phyloP scores from a whole-genome alignment of 2,329 filamentous ascomycete genomes.

The Aspergillus neotritici region DNA sequence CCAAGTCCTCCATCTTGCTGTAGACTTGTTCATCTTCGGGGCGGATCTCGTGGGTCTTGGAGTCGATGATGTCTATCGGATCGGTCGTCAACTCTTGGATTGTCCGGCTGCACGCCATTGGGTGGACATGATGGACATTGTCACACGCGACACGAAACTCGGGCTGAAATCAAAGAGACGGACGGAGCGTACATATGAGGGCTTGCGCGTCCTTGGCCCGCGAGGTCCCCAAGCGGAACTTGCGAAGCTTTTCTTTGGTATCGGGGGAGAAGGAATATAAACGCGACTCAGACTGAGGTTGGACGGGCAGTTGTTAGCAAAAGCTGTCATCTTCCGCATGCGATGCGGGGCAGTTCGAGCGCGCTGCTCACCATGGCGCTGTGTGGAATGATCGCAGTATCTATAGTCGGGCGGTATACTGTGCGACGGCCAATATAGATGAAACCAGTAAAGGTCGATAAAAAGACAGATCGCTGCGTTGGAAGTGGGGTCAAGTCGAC shows the following conservation, averaged over 20 bases:
- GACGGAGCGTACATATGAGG: conserved; percentile 72
- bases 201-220: conserved; percentile 81
- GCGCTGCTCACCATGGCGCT: too few species aligned
- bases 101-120: too few species aligned
- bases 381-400: too few species aligned
- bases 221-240: conserved; percentile 89
- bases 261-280: conserved; percentile 90
- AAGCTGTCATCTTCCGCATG: background rate
- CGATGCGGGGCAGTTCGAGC: conserved; percentile 17
- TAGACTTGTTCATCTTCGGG: conserved; percentile 78
- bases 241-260: conserved; percentile 83
- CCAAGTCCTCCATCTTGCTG: conserved; percentile 71
- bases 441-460: background rate
- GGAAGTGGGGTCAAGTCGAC: too few species aligned
- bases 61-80: conserved; percentile 75
- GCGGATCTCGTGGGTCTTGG: conserved; percentile 81
- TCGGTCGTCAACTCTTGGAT: conserved; percentile 19
- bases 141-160: too few species aligned
- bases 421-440: background rate
- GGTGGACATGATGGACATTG: too few species aligned
- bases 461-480: too few species aligned
- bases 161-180: conserved; percentile 4
- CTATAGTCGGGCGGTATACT: too few species aligned
- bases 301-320: conserved; percentile 2
- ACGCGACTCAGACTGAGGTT: conserved; percentile 67